A percentile compares a stretch with the other conserved stretches of the same genome.
Conservation (phyloP, 129 eudicot species). For the Pseudognaphalium luteoalbum region DNA sequence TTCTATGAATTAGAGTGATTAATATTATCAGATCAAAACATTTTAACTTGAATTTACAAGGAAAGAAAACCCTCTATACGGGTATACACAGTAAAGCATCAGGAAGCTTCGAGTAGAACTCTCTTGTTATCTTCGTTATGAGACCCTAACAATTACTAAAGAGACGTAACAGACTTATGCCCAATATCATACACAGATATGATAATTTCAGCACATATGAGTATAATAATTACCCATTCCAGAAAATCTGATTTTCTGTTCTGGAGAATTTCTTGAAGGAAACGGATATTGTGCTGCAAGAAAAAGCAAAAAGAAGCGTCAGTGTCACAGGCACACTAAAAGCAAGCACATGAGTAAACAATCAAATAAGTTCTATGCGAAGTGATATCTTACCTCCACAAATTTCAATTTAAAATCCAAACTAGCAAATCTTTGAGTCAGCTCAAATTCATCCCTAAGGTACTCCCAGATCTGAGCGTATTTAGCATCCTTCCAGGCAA, state of each 20-base stretch:
- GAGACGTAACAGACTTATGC: constrained; percentile 55
- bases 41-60: constrained; percentile 17
- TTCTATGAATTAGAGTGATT: constrained; percentile 1
- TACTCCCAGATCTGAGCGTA: constrained; percentile 97
- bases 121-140: constrained; percentile 19
- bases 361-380: constrained; percentile 4
- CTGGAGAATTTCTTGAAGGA: constrained; percentile 89
- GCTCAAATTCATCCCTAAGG: constrained; percentile 91
- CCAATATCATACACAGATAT: constrained; percentile 85
- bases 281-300: constrained; percentile 91
- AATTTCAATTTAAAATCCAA: constrained; percentile 91
- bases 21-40: constrained; percentile 3
- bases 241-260: constrained; percentile 89
- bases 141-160: constrained; percentile 36
- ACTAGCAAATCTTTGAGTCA: constrained; percentile 95
- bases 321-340: constrained; percentile 16
- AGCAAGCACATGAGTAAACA: constrained; percentile 6
- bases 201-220: constrained; percentile 77
- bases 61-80: constrained; percentile 16
- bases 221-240: constrained; percentile 87
- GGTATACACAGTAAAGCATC: constrained; percentile 33
- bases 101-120: constrained; percentile 26
- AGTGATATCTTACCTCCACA: constrained; percentile 63
- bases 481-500: constrained; percentile 97
- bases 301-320: constrained; percentile 17